Evolutionary conservation across 495 filamentous ascomycete genomes (phyloP).

Genomic region (Penicillium waksmanii): DNA sequence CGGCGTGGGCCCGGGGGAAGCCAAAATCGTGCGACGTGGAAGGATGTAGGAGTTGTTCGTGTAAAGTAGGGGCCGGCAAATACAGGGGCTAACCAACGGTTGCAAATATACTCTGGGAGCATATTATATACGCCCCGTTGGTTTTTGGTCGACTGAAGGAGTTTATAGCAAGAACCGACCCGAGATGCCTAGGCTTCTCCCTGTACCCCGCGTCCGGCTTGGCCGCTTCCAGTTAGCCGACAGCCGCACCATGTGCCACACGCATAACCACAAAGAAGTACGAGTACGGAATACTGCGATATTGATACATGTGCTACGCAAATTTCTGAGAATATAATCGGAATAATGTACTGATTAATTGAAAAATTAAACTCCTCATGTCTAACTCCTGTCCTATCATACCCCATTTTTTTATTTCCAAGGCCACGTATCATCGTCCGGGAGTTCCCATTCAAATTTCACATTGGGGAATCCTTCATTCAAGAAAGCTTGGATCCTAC

Average conservation of each 20-base stretch:
- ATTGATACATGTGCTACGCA: not conserved
- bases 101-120: conserved; percentile 2
- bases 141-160: conserved; percentile 2
- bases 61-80: not conserved
- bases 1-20: not conserved
- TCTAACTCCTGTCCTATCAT: conserved; percentile 34
- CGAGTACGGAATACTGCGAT: not conserved
- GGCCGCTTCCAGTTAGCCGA: conserved; percentile 25
- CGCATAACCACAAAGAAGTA: not conserved
- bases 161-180: conserved; percentile 25
- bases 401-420: conserved; percentile 44
- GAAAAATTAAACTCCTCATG: conserved; percentile 37
- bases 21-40: not conserved
- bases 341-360: conserved; percentile 28
- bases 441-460: conserved; percentile 29
- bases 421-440: conserved; percentile 38
- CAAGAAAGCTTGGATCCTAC: conserved; percentile 47
- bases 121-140: conserved; percentile 21
- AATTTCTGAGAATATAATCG: not conserved
- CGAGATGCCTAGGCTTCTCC: conserved; percentile 35
- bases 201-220: conserved; percentile 34
- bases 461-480: conserved; percentile 24
- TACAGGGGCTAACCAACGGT: conserved; percentile 12
- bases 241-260: conserved; percentile 24
- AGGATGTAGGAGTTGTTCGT: not conserved